Percentiles rank a stretch among this genome's conserved stretches.
Evolutionary conservation across 495 filamentous ascomycete genomes (phyloP).

Genomic region (Eremomyces bilateralis): DNA sequence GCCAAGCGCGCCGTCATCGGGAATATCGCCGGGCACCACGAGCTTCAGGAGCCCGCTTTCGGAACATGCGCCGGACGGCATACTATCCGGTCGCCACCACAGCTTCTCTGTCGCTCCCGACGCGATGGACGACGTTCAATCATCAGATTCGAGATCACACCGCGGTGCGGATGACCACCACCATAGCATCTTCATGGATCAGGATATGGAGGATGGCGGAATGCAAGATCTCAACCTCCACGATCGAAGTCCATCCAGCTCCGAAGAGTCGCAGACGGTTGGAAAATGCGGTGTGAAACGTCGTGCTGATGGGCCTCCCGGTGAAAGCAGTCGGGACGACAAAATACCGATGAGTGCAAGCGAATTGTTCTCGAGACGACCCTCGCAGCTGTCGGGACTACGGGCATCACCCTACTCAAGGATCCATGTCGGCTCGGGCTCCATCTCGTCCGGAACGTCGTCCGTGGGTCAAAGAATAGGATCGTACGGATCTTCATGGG

Average conservation of each 20-base stretch:
- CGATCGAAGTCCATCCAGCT: constrained; percentile 21
- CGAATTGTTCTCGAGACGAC: constrained; percentile 44
- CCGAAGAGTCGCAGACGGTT: constrained; percentile 23
- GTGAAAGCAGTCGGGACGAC: constrained; percentile 32
- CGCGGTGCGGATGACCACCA: constrained; percentile 43
- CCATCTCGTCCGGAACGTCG: constrained; percentile 51
- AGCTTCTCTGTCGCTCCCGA: constrained; percentile 5
- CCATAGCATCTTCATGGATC: constrained; percentile 41
- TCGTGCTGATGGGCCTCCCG: constrained; percentile 56
- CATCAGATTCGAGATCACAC: constrained; percentile 20
- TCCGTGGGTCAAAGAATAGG: constrained; percentile 47
- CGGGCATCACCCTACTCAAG: constrained; percentile 32
- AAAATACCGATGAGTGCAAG: constrained; percentile 27
- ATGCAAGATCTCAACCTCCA: constrained; percentile 21
- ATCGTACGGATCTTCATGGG: constrained; percentile 62
- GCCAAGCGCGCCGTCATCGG: constrained; percentile 12
- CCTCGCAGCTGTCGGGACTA: constrained; percentile 32
- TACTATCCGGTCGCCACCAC: constrained; percentile 8
- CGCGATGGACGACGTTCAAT: constrained; percentile 16
- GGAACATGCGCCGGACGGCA: constrained; percentile 20
- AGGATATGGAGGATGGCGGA: constrained; percentile 25
- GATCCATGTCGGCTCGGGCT: constrained; percentile 39
- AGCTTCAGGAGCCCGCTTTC: constrained; percentile 24
- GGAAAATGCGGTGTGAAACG: constrained; percentile 43
- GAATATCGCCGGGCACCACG: constrained; percentile 14